These are phyloP conservation scores for Sugiyamaella chiloensis DNA, from an alignment of 805 yeast species.

Conservation along the genomic window DNA sequence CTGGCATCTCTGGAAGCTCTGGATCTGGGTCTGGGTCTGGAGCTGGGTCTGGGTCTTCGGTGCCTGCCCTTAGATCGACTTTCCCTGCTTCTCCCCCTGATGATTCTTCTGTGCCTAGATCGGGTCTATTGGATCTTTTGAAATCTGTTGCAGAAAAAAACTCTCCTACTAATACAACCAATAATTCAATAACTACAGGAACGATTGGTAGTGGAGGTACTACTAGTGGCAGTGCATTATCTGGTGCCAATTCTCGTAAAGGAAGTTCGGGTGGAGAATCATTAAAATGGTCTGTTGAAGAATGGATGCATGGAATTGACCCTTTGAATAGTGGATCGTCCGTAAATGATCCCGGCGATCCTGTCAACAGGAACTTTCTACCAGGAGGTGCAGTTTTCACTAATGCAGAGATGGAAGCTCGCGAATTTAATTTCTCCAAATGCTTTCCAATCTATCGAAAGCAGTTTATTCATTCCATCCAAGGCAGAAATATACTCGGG, in stretches of 20 bases:
- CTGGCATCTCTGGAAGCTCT: neutral
- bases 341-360: neutral
- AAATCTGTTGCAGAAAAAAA: slow-evolving; percentile 1
- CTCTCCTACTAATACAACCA: neutral
- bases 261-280: neutral
- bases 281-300: slow-evolving; percentile 6
- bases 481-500: slow-evolving; percentile 47
- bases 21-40: neutral
- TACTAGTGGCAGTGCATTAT: neutral
- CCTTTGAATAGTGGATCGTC: neutral
- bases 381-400: slow-evolving; percentile 6
- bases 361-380: neutral
- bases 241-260: neutral
- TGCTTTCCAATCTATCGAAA: slow-evolving; percentile 82
- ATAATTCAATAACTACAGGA: neutral
- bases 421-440: slow-evolving; percentile 54
- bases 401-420: slow-evolving; percentile 17
- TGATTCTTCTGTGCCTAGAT: neutral
- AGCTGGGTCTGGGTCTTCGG: neutral
- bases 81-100: slow-evolving; percentile 5
- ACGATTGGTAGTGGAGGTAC: slow-evolving; percentile 1
- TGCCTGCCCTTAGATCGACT: neutral
- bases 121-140: slow-evolving; percentile 4
- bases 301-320: slow-evolving; percentile 4
- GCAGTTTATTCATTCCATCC: slow-evolving; percentile 51